Evolutionary conservation across 345 rosid species (phyloP), one percentile per base, ranked within the genome.

Genomic region (Cardiospermum halicacabum): DNA sequence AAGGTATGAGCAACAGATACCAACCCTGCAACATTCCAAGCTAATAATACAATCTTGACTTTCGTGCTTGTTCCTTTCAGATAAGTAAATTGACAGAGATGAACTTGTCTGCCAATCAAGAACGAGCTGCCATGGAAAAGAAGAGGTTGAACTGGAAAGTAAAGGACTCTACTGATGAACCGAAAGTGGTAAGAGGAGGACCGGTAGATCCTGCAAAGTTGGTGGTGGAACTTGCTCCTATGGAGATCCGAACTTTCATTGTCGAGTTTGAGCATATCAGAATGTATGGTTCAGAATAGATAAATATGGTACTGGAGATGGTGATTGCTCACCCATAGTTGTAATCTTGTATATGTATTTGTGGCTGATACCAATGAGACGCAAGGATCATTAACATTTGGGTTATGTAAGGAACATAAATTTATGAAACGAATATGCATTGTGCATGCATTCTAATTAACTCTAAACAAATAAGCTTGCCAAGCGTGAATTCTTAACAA

Each of bases 61-160:
- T 26, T 47, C 15, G 32, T 54, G 10, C 16, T 9, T 57, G 1
- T 8, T 47, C 26, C 7, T 30, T 50, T 53, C 88, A 92, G 98
- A 83, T 89, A 59, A 74, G 69, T 36, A 58, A 77, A 54, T 80
- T 77, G 69, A 85, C 81, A 2, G 98, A 92, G 74, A 82, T 74
- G 89, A 92, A 80, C 71, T 77, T 89, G 54, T 89, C 98, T 30
- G 98, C 84, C 31, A 89, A 92, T 61, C 98, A 89, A 84, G 93
- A 85, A 77, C 80, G 96, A 73, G 69, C 71, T 0, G 75, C 18
- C 21, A 89, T 89, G 98, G 97, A 89, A 79, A 88, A 80, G 75
- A 86, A 76, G 74, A 86, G 85, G 71, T 68, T 92, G 53, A 83
- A 64, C 45, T 92, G 98, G 98, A 83, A 88, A 73, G 86, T 82